Evolutionary conservation across 179 eudicot genomes (phyloP), one percentile per base, ranked within the genome.

Genomic region (Heliamphora pulchella): DNA sequence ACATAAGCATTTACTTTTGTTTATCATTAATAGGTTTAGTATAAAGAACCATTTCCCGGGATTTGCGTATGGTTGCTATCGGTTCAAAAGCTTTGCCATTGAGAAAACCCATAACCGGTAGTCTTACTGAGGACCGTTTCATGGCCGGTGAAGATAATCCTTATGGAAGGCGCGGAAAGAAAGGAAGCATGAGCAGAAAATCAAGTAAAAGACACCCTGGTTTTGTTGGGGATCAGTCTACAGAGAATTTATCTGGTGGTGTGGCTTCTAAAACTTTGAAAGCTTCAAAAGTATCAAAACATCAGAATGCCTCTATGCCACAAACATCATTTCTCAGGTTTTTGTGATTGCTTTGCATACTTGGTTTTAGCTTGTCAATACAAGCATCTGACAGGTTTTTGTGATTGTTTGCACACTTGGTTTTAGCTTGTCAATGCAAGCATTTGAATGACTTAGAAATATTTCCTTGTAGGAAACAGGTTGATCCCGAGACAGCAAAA

Each of bases 401-500:
- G 31, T 31, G 31, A 31, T 31, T 31, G 31, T 31, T 31, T 31
- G 31, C 31, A 31, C 0, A 31, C 31, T 31, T 31, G 3, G 10
- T 48, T 63, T 17, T 83, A 62, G 50, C 22, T 51, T 54, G 17
- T 70, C 50, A 20, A 81, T 46, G n/a, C 41, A 41, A 53, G 67
- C 68, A 41, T 48, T 53, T 75, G 67, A 59, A 74, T 84, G 57
- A 73, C 46, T 54, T 81, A 31, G 55, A 78, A 64, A 54, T 77
- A n/a, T 53, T 65, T 79, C 11, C 7, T 55, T 86, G 85, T 87
- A 94, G 99, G 86, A 87, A 91, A 81, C 94, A 85, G 87, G 91
- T 94, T 80, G 99, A 96, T 84, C 94, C 96, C 17, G 98, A 94
- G 86, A 85, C 89, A 8, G 80, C 88, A 47, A 90, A 88, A 70